Conservation (phyloP, 306 rosid species). For the Cucurbita ficifolia region DNA sequence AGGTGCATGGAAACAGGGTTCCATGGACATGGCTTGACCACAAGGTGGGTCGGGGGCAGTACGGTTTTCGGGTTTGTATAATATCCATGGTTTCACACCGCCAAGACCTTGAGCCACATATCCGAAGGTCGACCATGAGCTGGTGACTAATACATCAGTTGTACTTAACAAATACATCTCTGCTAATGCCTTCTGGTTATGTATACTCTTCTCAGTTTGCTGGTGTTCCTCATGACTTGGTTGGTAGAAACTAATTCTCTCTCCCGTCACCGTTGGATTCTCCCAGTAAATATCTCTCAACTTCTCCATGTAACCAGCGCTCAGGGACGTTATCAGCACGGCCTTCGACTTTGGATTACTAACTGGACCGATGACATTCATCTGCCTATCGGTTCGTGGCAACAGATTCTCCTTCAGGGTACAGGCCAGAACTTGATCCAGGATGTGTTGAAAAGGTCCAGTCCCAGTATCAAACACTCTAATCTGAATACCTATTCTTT, state of each 20-base stretch:
- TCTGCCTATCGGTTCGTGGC: slow-evolving; percentile 26
- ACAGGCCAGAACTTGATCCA: slow-evolving; percentile 56
- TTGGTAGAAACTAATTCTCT: slow-evolving; percentile 42
- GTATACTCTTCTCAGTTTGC: slow-evolving; percentile 40
- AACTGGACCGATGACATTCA: neutral
- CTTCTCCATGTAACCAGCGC: slow-evolving; percentile 42
- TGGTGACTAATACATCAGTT: slow-evolving; percentile 41
- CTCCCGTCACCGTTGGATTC: slow-evolving; percentile 46
- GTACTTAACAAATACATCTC: slow-evolving; percentile 65
- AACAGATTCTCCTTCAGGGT: slow-evolving; percentile 32
- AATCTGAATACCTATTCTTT: slow-evolving; percentile 58
- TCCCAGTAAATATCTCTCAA: slow-evolving; percentile 58
- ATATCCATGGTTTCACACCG: slow-evolving; percentile 64
- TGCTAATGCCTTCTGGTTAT: slow-evolving; percentile 60
- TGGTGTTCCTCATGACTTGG: slow-evolving; percentile 71
- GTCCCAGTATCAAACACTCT: slow-evolving; percentile 48
- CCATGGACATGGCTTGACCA: slow-evolving; percentile 55
- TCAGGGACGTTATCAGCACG: slow-evolving; percentile 48
- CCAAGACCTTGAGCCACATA: slow-evolving; percentile 82
- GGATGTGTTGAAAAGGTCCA: slow-evolving; percentile 49
- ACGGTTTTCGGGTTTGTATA: slow-evolving; percentile 48
- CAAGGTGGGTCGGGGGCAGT: slow-evolving; percentile 50
- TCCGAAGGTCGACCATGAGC: slow-evolving; percentile 78
- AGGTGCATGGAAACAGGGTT: slow-evolving; percentile 82
- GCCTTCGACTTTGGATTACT: slow-evolving; percentile 31